These are phyloP conservation scores for Zopfochytrium polystomum DNA, from an alignment of 371 early-diverging fungal species.

Conservation along the genomic window DNA sequence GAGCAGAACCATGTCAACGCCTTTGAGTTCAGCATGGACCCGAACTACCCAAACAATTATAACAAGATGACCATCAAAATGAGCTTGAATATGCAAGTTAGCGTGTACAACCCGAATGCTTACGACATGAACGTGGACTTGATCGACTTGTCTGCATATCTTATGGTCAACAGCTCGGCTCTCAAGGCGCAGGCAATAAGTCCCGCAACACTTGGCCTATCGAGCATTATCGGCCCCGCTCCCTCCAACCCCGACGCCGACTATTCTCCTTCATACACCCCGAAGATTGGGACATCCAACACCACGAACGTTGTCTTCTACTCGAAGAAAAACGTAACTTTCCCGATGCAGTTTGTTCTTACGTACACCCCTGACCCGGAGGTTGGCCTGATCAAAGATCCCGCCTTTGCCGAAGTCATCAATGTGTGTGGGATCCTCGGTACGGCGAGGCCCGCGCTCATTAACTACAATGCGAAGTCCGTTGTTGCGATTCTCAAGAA, in stretches of 20 bases:
- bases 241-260: neutral
- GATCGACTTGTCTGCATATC: constrained; percentile 1
- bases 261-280: constrained; percentile 8
- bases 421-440: constrained; percentile 11
- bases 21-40: constrained; percentile 5
- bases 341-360: constrained; percentile 6
- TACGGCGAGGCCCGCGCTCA: neutral
- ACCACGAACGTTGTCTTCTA: neutral
- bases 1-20: neutral
- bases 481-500: neutral
- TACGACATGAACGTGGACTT: constrained; percentile 13
- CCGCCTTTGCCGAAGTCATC: constrained; percentile 16
- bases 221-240: neutral
- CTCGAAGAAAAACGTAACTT: constrained; percentile 1
- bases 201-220: neutral
- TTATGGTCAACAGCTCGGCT: neutral
- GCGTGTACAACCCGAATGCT: constrained; percentile 10
- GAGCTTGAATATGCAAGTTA: constrained; percentile 13
- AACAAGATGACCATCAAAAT: constrained; percentile 12
- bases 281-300: constrained; percentile 1
- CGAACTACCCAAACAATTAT: constrained; percentile 1
- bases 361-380: constrained; percentile 13
- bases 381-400: constrained; percentile 13
- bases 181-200: neutral
- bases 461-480: constrained; percentile 5